Evolutionary conservation across 176 grass and related monocot species (phyloP).

Genomic region (Calamus simplicifolius): DNA sequence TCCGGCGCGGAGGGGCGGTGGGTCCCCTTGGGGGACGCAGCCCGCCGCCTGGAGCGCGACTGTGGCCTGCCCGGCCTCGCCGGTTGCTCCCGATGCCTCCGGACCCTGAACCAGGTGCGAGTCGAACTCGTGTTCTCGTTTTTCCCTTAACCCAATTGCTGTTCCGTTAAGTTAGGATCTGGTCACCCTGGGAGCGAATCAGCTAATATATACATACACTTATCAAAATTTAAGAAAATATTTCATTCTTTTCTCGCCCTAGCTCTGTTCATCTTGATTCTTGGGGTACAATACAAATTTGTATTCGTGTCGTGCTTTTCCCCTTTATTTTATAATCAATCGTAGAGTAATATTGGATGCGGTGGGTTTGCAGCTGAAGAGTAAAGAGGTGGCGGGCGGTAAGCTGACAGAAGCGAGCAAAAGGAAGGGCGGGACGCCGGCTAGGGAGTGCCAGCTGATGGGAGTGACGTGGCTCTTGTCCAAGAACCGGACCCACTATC

Average conservation of each 20-base stretch:
- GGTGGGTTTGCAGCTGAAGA: constrained; percentile 2
- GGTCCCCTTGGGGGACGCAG: constrained; percentile 19
- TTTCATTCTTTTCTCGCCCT: no score
- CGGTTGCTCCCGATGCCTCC: constrained; percentile 69
- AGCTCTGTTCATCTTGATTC: no score
- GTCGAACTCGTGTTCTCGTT: no score
- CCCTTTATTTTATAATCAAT: no score
- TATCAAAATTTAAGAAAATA: no score
- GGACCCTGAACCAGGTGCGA: constrained; percentile 54
- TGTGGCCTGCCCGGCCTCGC: constrained; percentile 39
- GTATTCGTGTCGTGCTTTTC: no score
- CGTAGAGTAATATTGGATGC: no score
- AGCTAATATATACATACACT: no score
- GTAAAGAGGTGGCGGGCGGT: neutral
- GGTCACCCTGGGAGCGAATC: no score
- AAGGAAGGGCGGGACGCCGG: neutral
- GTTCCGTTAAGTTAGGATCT: no score
- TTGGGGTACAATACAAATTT: no score
- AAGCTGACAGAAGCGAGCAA: neutral
- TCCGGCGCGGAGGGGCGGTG: constrained; percentile 24
- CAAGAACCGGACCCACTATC: constrained; percentile 13
- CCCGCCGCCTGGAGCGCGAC: constrained; percentile 39
- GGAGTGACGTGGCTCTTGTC: constrained; percentile 15
- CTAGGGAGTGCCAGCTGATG: constrained; percentile 16
- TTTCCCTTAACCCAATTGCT: no score